A percentile compares a stretch with the other conserved stretches of the same genome.
These are phyloP conservation scores for Botrytis sinoallii DNA, from an alignment of 2,329 filamentous ascomycete species.

Conservation along the genomic window DNA sequence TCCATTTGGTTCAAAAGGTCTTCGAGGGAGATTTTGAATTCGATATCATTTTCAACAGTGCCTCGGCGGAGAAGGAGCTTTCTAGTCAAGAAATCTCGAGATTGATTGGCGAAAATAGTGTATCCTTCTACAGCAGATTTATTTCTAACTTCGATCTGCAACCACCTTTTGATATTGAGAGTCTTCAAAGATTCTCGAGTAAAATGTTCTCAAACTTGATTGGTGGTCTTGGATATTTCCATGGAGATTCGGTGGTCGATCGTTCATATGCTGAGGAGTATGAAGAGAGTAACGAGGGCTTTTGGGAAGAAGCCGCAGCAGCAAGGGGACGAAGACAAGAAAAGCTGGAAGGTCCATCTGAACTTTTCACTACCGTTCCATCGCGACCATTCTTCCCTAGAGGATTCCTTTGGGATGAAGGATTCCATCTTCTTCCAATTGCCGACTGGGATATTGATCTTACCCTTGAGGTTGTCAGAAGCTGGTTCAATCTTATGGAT, in stretches of 20 bases:
- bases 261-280: conserved; percentile 90
- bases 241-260: conserved; percentile 84
- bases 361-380: conserved; percentile 87
- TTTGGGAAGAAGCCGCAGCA: conserved; percentile 88
- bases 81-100: conserved; percentile 63
- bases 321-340: conserved; percentile 69
- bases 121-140: conserved; percentile 73
- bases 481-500: conserved; percentile 95
- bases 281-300: conserved; percentile 90
- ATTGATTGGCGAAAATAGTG: conserved; percentile 63
- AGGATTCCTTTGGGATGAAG: conserved; percentile 97
- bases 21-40: conserved; percentile 92
- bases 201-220: conserved; percentile 92
- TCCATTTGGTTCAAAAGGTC: conserved; percentile 86
- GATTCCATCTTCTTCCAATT: conserved; percentile 88
- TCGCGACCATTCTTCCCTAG: conserved; percentile 94
- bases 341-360: conserved; percentile 73
- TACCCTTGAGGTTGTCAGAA: conserved; percentile 81
- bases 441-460: conserved; percentile 93
- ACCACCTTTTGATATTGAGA: conserved; percentile 68
- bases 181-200: conserved; percentile 77
- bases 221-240: conserved; percentile 93
- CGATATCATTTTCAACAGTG: conserved; percentile 85
- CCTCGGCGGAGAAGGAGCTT: conserved; percentile 56
- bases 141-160: conserved; percentile 67